phyloP scores from a whole-genome alignment of 768 basidiomycete species.

The Clavulina sp. region DNA sequence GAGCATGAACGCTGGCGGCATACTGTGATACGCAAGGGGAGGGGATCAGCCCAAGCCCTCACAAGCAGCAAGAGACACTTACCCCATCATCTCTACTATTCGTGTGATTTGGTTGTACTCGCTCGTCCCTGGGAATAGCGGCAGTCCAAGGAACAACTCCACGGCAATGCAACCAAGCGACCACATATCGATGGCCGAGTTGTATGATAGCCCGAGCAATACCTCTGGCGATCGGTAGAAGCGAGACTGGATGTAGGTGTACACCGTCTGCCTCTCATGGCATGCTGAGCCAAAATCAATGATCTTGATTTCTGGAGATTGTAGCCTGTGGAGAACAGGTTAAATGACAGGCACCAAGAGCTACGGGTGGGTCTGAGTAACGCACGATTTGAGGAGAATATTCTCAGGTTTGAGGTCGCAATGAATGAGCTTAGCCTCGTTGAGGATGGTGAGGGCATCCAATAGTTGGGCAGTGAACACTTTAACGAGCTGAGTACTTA shows the following conservation, averaged over 20 bases:
- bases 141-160: conserved; percentile 89
- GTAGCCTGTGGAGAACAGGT: conserved; percentile 37
- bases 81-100: conserved; percentile 98
- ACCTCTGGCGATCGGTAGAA: conserved; percentile 99
- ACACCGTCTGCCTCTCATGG: conserved; percentile 98
- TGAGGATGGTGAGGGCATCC: conserved; percentile 80
- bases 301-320: conserved; percentile 96
- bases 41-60: conserved; percentile 1
- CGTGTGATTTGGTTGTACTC: conserved; percentile 97
- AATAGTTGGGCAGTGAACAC: conserved; percentile 94
- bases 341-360: background rate
- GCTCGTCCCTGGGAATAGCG: conserved; percentile 94
- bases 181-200: conserved; percentile 98
- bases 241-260: conserved; percentile 97
- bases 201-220: conserved; percentile 84
- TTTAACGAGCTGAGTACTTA: conserved; percentile 92
- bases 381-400: conserved; percentile 86
- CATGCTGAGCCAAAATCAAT: conserved; percentile 99
- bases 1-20: conserved; percentile 83
- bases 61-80: conserved; percentile 18
- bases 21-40: conserved; percentile 26
- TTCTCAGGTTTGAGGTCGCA: conserved; percentile 99
- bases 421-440: conserved; percentile 91
- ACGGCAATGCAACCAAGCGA: conserved; percentile 96
- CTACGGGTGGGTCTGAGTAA: no score